A percentile compares a stretch with the other conserved stretches of the same genome.
Evolutionary conservation across 2,329 filamentous ascomycete species (phyloP).

Genomic region (Xylaria hypoxylon): DNA sequence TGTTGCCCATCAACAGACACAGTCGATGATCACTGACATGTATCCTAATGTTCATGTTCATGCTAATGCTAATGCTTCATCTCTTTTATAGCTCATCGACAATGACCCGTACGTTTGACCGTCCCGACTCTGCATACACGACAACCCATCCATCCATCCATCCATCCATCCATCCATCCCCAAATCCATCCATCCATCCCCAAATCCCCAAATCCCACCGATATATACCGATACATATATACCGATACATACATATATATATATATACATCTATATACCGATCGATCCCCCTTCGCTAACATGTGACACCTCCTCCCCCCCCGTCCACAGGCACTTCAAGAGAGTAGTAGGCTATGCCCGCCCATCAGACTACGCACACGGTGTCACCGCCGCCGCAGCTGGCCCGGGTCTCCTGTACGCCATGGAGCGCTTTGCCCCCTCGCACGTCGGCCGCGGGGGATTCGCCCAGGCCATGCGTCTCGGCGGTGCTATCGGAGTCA

Average conservation of each 20-base stretch:
- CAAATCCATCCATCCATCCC: background rate
- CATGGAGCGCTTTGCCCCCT: constrained; percentile 88
- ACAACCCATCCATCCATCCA: background rate
- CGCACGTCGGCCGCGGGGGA: constrained; percentile 83
- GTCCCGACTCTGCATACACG: constrained; percentile 18
- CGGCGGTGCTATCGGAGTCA: constrained; percentile 75
- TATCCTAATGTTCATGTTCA: constrained; percentile 50
- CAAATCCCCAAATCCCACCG: background rate
- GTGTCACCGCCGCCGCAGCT: constrained; percentile 73
- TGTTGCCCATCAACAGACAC: no score
- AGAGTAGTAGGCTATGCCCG: constrained; percentile 91
- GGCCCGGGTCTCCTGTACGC: constrained; percentile 79
- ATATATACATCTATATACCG: no score
- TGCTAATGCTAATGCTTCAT: constrained; percentile 50
- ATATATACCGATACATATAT: no score
- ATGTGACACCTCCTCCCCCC: background rate
- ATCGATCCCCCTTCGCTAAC: constrained; percentile 15
- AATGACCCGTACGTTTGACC: constrained; percentile 85
- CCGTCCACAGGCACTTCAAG: constrained; percentile 78
- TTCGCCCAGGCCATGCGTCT: constrained; percentile 87
- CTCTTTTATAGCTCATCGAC: constrained; percentile 84
- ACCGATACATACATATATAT: no score
- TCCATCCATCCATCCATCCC: background rate
- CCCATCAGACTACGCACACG: constrained; percentile 82
- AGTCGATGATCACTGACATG: background rate